Percentiles rank a stretch among this genome's conserved stretches.
Conservation (phyloP, 164 flowering plant species). For the Nelumbo lutea region DNA sequence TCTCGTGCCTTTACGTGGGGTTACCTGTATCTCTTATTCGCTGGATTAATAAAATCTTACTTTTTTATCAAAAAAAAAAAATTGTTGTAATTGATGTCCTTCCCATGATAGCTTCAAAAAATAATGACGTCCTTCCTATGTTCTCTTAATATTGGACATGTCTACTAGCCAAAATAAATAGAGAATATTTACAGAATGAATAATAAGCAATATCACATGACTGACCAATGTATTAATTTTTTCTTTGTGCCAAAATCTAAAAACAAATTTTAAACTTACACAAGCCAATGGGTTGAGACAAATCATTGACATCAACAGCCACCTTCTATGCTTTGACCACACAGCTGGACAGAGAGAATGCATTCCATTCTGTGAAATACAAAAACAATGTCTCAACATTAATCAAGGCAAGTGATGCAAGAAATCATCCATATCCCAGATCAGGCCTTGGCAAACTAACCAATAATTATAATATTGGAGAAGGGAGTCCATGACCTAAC, state of each 20-base stretch:
- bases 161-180: no score
- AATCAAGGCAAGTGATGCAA: not conserved
- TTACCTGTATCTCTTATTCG: no score
- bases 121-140: no score
- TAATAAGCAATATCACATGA: no score
- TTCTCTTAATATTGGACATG: no score
- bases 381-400: not conserved
- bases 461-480: not conserved
- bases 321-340: slow-evolving; percentile 97
- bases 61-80: no score
- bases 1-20: no score
- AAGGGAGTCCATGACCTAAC: not conserved
- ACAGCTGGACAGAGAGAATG: slow-evolving; percentile 97
- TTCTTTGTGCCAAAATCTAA: not conserved
- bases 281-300: slow-evolving; percentile 89
- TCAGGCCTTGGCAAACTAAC: not conserved
- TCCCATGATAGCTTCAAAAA: no score
- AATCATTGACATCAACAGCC: slow-evolving; percentile 97
- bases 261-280: slow-evolving; percentile 48
- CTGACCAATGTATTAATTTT: not conserved
- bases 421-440: not conserved
- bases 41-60: no score
- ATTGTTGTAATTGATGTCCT: no score
- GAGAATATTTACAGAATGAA: no score
- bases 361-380: slow-evolving; percentile 69